These are phyloP conservation scores for Hyparrhenia diplandra DNA, from an alignment of 176 grass and related monocot genomes.

Conservation along the genomic window DNA sequence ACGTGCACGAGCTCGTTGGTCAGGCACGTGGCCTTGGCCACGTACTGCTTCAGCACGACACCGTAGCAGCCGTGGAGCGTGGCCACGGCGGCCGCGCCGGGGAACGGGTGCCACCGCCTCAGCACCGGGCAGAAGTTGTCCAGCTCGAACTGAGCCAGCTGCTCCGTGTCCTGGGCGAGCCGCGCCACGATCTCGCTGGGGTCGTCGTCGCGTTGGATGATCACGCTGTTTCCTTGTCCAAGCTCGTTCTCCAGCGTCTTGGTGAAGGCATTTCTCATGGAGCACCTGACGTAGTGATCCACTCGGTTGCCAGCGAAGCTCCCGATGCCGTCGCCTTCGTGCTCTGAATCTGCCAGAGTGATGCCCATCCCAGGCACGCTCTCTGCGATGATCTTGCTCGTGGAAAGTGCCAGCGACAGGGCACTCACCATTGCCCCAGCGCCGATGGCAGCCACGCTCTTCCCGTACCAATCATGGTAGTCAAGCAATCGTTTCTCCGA, in stretches of 20 bases:
- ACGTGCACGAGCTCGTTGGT: slow-evolving; percentile 78
- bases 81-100: slow-evolving; percentile 42
- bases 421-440: slow-evolving; percentile 42
- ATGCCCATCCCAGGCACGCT: slow-evolving; percentile 17
- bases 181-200: slow-evolving; percentile 49
- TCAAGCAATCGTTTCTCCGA: slow-evolving; percentile 67
- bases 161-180: slow-evolving; percentile 60
- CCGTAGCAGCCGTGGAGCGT: slow-evolving; percentile 81
- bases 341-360: background rate
- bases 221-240: slow-evolving; percentile 36
- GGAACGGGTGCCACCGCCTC: slow-evolving; percentile 57
- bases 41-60: slow-evolving; percentile 74
- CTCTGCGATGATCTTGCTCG: slow-evolving; percentile 52
- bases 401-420: slow-evolving; percentile 48
- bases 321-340: slow-evolving; percentile 7
- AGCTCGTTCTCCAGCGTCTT: slow-evolving; percentile 81
- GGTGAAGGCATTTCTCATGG: slow-evolving; percentile 69
- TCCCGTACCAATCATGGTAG: slow-evolving; percentile 70
- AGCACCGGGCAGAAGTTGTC: slow-evolving; percentile 54
- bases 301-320: slow-evolving; percentile 23
- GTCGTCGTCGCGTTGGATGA: slow-evolving; percentile 33
- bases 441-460: slow-evolving; percentile 7
- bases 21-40: slow-evolving; percentile 48
- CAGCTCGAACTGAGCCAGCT: slow-evolving; percentile 54
- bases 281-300: slow-evolving; percentile 70